phyloP scores from a whole-genome alignment of 1,139 yeast species.

The Saccharomycopsis hybrid region DNA sequence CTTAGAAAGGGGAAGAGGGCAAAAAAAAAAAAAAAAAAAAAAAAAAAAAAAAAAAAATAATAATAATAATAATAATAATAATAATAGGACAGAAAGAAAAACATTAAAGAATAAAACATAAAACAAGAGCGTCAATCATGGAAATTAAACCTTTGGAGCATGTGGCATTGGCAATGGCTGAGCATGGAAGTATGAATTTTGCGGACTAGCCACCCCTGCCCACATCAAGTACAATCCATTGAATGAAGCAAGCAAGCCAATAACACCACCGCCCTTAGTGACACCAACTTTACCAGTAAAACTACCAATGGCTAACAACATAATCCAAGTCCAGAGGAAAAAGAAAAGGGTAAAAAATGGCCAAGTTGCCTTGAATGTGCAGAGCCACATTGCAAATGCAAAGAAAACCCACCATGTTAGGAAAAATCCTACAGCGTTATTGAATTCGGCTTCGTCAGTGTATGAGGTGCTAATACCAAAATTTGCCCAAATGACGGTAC shows the following conservation, averaged over 20 bases:
- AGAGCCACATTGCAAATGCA: slow-evolving; percentile 49
- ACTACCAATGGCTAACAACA: slow-evolving; percentile 51
- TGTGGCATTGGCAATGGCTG: slow-evolving; percentile 52
- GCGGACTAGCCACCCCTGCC: slow-evolving; percentile 60
- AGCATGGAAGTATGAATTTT: slow-evolving; percentile 55
- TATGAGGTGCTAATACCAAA: slow-evolving; percentile 53
- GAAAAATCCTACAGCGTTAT: slow-evolving; percentile 52
- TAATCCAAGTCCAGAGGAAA: slow-evolving; percentile 47
- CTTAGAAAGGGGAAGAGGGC: too few relatives aligned
- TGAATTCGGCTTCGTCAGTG: slow-evolving; percentile 36
- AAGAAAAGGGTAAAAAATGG: slow-evolving; percentile 51
- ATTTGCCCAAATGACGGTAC: slow-evolving; percentile 48
- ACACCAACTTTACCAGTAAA: slow-evolving; percentile 42
- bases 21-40: too few relatives aligned
- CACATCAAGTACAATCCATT: slow-evolving; percentile 61
- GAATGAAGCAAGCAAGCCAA: slow-evolving; percentile 55
- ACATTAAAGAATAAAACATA: too few relatives aligned
- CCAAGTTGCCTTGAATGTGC: slow-evolving; percentile 60
- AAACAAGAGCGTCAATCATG: background rate
- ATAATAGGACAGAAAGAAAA: background rate
- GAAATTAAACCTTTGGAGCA: slow-evolving; percentile 28
- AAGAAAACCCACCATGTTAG: slow-evolving; percentile 63
- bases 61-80: background rate
- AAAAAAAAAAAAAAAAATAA: background rate
- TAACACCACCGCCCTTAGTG: slow-evolving; percentile 64